Evolutionary conservation across 768 basidiomycete genomes (phyloP), one percentile per base, ranked within the genome.

Genomic region (Amanita fuliginea): DNA sequence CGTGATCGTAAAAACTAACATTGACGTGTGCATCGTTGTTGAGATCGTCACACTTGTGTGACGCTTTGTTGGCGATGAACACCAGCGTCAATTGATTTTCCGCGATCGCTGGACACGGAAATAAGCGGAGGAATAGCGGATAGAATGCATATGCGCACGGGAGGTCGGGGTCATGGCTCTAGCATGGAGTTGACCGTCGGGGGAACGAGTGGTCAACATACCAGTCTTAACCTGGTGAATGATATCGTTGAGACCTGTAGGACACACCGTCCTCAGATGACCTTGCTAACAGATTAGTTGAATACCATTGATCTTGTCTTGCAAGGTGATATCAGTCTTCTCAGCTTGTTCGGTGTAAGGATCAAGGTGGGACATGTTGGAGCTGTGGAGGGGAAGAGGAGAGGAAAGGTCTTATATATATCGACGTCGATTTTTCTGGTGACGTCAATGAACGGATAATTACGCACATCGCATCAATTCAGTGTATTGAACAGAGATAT

Each of bases 131-230:
- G 22, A 14, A 51, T 19, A 6, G 28, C 22, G 16, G 51, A 34
- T 11, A 19, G 43, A 11, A n/a, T n/a, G n/a, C 34, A 2, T 54
- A 22, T 4, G 62, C 80, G 37, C 55, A 86, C 86, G 76, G 34
- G 73, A 68, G n/a, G 76, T 70, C 16, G 84, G 83, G 13, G 75
- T 71, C 91, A 94, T 93, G 21, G 83, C 82, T 49, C 90, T 76
- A 6, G 87, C 79, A 62, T 93, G 90, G 18, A 94, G 63, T 37
- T 75, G 67, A 0, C 87, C 88, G 48, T 77, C 70, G 11, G 72
- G 59, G 14, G 79, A 73, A 33, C 83, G 81, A 11, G 86, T 88
- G 8, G 86, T 85, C 16, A 93, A 66, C 82, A 92, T 88, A 46
- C 82, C 85, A 0, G 76, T 80, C 57, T 77, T 71, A 7, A 81